Evolutionary conservation across 2,329 filamentous ascomycete species (phyloP).

Genomic region (Cladosporium sp.): DNA sequence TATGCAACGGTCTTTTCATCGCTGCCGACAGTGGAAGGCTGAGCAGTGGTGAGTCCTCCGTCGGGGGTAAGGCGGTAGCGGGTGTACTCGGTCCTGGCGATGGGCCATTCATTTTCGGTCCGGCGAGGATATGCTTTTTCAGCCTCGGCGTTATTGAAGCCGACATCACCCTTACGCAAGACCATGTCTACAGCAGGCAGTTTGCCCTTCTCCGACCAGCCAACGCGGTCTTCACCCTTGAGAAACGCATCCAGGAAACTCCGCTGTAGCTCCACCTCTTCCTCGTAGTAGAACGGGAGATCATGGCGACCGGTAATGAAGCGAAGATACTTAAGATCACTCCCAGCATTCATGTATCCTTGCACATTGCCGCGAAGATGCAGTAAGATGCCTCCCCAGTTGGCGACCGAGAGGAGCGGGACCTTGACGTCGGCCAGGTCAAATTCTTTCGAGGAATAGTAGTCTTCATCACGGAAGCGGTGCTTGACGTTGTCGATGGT

Average conservation of each 20-base stretch:
- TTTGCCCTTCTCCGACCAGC: constrained; percentile 55
- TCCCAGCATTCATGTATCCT: constrained; percentile 58
- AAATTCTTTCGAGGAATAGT: constrained; percentile 62
- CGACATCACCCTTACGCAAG: constrained; percentile 60
- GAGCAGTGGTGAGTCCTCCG: constrained; percentile 29
- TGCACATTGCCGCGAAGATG: constrained; percentile 65
- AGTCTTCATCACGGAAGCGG: constrained; percentile 55
- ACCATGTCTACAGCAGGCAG: constrained; percentile 55
- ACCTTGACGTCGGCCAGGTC: constrained; percentile 60
- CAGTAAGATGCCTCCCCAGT: constrained; percentile 65
- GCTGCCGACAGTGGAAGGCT: neutral
- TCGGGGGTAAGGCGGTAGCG: constrained; percentile 53
- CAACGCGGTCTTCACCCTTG: constrained; percentile 56
- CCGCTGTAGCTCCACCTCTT: constrained; percentile 61
- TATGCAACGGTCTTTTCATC: constrained; percentile 40
- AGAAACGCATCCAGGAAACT: constrained; percentile 67
- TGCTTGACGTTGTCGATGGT: constrained; percentile 42
- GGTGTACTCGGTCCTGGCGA: constrained; percentile 58
- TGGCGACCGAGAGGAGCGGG: constrained; percentile 60
- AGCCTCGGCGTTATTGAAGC: constrained; percentile 57
- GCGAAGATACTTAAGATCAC: constrained; percentile 61
- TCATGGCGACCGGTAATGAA: constrained; percentile 67
- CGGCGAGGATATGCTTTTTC: constrained; percentile 53
- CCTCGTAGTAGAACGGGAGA: constrained; percentile 64
- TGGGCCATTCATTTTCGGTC: constrained; percentile 59